These are phyloP conservation scores for Holtermanniella nyarrowii DNA, from an alignment of 768 basidiomycete genomes.

Conservation along the genomic window DNA sequence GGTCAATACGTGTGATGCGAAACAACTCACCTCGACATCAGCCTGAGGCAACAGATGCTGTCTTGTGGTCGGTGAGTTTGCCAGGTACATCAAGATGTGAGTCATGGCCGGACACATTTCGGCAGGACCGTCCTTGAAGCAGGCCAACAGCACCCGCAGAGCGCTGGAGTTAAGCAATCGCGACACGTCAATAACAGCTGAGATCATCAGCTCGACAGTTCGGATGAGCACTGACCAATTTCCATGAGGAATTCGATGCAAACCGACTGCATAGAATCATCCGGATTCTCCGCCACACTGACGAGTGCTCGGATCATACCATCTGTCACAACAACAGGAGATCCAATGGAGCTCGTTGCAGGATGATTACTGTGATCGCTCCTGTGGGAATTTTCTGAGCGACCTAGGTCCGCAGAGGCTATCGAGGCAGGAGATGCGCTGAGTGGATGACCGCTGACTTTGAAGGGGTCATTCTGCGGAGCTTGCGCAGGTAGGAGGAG, in stretches of 20 bases:
- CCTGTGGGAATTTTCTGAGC: neutral
- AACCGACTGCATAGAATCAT: slow-evolving; percentile 74
- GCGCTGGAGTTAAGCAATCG: slow-evolving; percentile 71
- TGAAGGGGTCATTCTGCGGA: slow-evolving; percentile 3
- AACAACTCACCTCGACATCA: slow-evolving; percentile 69
- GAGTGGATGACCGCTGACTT: slow-evolving; percentile 45
- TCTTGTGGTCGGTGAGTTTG: slow-evolving; percentile 75
- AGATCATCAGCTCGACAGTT: slow-evolving; percentile 2
- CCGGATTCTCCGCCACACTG: slow-evolving; percentile 81
- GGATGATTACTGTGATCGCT: no score
- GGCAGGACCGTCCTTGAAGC: slow-evolving; percentile 74
- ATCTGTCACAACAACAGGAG: slow-evolving; percentile 19
- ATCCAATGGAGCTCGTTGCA: no score
- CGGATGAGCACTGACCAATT: slow-evolving; percentile 53
- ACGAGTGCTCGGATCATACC: slow-evolving; percentile 65
- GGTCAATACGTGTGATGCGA: neutral
- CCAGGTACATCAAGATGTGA: slow-evolving; percentile 66
- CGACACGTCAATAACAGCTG: slow-evolving; percentile 81
- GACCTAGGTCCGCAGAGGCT: slow-evolving; percentile 34
- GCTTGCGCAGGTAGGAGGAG: slow-evolving; percentile 58
- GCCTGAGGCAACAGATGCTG: slow-evolving; percentile 65
- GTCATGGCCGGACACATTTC: slow-evolving; percentile 72
- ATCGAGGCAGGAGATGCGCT: slow-evolving; percentile 32
- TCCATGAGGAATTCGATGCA: slow-evolving; percentile 81
- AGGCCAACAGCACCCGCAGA: slow-evolving; percentile 72